Evolutionary conservation across 148 eudicot genomes (phyloP), one percentile per base, ranked within the genome.

Genomic region (Amaranthus cruentus): DNA sequence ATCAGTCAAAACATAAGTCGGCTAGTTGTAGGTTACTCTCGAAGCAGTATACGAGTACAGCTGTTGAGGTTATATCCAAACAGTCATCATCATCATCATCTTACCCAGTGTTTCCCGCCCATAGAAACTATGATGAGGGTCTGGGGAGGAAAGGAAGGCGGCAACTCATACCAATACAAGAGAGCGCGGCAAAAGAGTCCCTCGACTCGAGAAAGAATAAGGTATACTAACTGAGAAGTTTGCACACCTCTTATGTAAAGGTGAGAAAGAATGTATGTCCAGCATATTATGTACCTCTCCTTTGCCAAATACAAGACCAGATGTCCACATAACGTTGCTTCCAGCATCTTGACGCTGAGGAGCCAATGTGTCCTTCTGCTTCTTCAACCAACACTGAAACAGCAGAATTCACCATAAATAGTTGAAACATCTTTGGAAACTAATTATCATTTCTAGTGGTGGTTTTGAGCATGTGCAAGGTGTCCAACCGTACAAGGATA

Each of bases 301-400:
- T 80, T 82, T 88, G 42, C 92, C 89, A 77, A 88, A 88, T 58
- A 88, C 79, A 66, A 88, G 72, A 63, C 92, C 92, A 69, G 90
- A 88, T 6, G 92, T 88, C 92, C 92, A 88, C 83, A 78, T 85
- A 68, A 85, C 85, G 62, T 57, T 70, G 70, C 69, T 80, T 28
- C 92, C 92, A 4, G 70, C 77, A 15, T 81, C 89, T 75, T 81
- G 85, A 50, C 76, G 68, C 57, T 84, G 87, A 73, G 92, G 92
- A 50, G 77, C 87, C 76, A 86, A 75, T 42, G 77, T 71, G 73
- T 88, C 92, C 75, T 81, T 80, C 73, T 88, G 90, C 81, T 88
- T 88, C 90, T 88, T 88, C 81, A 88, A 75, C 92, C 90, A 88
- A 72, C 92, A 88, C 92, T 88, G 75, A 53, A 47, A 80, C 6